Conservation (phyloP, 345 rosid genomes). For the Salix suchowensis region DNA sequence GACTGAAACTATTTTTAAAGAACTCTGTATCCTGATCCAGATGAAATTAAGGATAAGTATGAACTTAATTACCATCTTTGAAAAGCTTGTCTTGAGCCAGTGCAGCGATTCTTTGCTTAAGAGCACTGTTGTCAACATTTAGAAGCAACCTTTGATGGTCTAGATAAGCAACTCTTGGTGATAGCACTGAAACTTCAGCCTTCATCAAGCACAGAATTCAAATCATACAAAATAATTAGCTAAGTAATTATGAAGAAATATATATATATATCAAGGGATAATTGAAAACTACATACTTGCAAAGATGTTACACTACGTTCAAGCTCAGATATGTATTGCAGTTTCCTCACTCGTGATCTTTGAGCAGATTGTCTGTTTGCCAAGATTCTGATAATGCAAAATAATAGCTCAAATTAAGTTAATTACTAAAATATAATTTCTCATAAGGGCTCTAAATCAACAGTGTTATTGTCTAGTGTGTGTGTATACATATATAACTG, state of each 20-base stretch:
- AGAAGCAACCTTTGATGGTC: constrained; percentile 34
- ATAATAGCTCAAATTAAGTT: background rate
- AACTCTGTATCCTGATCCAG: background rate
- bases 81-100: constrained; percentile 34
- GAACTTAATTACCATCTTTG: constrained; percentile 25
- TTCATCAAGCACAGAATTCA: background rate
- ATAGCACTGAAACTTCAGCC: constrained; percentile 32
- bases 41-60: background rate
- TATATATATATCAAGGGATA: background rate
- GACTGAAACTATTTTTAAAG: background rate
- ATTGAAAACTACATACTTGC: constrained; percentile 13
- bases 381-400: constrained; percentile 16
- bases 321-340: constrained; percentile 34
- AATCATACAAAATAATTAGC: background rate
- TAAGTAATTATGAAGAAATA: background rate
- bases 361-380: constrained; percentile 37
- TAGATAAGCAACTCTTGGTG: constrained; percentile 33
- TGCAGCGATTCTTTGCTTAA: constrained; percentile 35
- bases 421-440: background rate
- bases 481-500: no score
- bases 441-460: background rate
- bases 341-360: constrained; percentile 34
- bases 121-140: constrained; percentile 32
- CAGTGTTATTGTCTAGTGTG: no score
- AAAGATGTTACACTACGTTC: constrained; percentile 32